A percentile compares a stretch with the other conserved stretches of the same genome.
These are phyloP conservation scores for Panicum miliaceum DNA, from an alignment of 176 grass and related monocot species.

Conservation along the genomic window DNA sequence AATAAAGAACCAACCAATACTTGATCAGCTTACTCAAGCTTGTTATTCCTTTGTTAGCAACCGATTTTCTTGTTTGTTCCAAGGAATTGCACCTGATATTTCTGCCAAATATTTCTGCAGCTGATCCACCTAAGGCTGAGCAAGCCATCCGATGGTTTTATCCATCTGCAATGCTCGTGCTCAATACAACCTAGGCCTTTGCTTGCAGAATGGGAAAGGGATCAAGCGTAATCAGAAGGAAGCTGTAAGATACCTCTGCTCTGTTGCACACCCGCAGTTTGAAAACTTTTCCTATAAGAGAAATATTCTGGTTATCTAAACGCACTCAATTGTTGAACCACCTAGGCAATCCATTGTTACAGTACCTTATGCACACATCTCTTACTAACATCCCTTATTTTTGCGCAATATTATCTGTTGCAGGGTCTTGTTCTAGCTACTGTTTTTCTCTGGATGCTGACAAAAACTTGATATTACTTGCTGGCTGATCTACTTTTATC, in stretches of 20 bases:
- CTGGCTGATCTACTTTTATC: too few relatives aligned
- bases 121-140: conserved; percentile 53
- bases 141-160: conserved; percentile 76
- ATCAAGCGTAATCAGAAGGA: conserved; percentile 55
- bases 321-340: not conserved
- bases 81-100: conserved; percentile 26
- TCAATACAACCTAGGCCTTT: conserved; percentile 77
- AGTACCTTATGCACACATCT: not conserved
- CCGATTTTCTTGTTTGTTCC: not conserved
- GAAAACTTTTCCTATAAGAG: not conserved
- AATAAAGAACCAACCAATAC: not conserved
- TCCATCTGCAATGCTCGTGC: conserved; percentile 68
- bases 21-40: not conserved
- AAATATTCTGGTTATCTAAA: conserved; percentile 28
- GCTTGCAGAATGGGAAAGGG: conserved; percentile 69
- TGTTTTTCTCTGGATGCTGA: too few relatives aligned
- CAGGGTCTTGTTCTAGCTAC: too few relatives aligned
- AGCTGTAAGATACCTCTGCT: conserved; percentile 63
- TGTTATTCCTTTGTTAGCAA: conserved; percentile 12
- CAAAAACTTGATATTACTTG: too few relatives aligned
- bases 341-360: not conserved
- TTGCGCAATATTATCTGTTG: too few relatives aligned
- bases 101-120: conserved; percentile 45
- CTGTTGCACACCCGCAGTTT: not conserved
- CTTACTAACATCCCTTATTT: too few relatives aligned